A percentile compares a stretch with the other conserved stretches of the same genome.
phyloP scores from a whole-genome alignment of 1,139 yeast genomes.

The Candida gigantensis region DNA sequence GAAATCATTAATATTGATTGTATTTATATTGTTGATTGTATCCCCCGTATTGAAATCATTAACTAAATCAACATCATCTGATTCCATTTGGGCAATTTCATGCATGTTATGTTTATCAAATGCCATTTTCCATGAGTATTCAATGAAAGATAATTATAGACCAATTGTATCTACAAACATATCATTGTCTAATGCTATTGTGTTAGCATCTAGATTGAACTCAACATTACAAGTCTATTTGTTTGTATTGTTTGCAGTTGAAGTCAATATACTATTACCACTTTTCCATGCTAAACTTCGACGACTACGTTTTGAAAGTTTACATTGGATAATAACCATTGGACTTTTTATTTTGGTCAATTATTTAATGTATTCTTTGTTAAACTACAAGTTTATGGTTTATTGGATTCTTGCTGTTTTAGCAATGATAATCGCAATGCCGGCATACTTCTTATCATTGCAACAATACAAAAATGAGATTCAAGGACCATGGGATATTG shows the following conservation, averaged over 20 bases:
- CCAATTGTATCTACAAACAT: slow-evolving; percentile 82
- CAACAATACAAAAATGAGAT: slow-evolving; percentile 85
- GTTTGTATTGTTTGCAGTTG: slow-evolving; percentile 72
- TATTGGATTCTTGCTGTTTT: slow-evolving; percentile 54
- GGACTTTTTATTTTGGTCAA: slow-evolving; percentile 22
- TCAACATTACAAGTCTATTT: slow-evolving; percentile 80
- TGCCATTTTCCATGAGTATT: slow-evolving; percentile 67
- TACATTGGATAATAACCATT: slow-evolving; percentile 18
- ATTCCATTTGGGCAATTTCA: slow-evolving; percentile 92
- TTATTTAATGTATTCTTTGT: slow-evolving; percentile 20
- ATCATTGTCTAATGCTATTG: slow-evolving; percentile 83
- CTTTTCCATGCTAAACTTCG: slow-evolving; percentile 64
- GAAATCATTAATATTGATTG: slow-evolving; percentile 68
- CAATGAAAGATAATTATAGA: slow-evolving; percentile 43
- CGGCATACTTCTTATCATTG: slow-evolving; percentile 66
- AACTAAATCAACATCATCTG: slow-evolving; percentile 86
- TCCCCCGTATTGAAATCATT: slow-evolving; percentile 90
- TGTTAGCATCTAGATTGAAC: slow-evolving; percentile 78
- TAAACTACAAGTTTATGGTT: slow-evolving; percentile 31
- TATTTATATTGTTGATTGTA: slow-evolving; percentile 69
- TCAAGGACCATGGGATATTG: slow-evolving; percentile 95
- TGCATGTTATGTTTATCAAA: slow-evolving; percentile 74
- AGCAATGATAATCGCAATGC: slow-evolving; percentile 57
- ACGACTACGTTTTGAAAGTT: slow-evolving; percentile 28
- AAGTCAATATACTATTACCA: slow-evolving; percentile 73